These are phyloP conservation scores for Verticillium longisporum DNA, from an alignment of 2,329 filamentous ascomycete genomes.

Conservation along the genomic window DNA sequence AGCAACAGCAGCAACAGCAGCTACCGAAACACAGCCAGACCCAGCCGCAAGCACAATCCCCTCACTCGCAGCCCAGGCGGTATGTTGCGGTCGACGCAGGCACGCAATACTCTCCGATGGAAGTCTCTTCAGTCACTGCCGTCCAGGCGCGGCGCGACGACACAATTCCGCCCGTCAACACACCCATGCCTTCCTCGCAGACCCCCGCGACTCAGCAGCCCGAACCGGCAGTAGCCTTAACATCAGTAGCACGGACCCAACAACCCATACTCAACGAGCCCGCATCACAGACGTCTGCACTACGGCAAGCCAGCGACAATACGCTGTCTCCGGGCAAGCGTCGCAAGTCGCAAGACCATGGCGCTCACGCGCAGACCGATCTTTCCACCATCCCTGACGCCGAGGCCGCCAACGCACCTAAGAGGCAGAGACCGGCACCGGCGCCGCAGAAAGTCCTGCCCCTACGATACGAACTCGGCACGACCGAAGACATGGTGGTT, in stretches of 20 bases:
- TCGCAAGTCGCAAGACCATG: conserved; percentile 34
- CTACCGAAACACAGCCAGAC: conserved; percentile 11
- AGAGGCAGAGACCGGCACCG: conserved; percentile 45
- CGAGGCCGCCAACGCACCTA: conserved; percentile 27
- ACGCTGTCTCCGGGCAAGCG: conserved; percentile 32
- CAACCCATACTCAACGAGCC: conserved; percentile 1
- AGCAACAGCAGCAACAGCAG: conserved; percentile 15
- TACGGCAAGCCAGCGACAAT: conserved; percentile 6
- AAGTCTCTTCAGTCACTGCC: conserved; percentile 18
- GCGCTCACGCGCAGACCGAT: conserved; percentile 1
- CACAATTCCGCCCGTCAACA: background rate
- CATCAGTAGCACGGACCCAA: background rate
- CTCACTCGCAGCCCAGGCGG: conserved; percentile 22
- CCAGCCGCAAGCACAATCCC: conserved; percentile 10
- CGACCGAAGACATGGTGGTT: conserved; percentile 79
- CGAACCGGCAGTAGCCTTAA: background rate
- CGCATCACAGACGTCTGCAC: background rate
- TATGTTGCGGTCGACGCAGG: conserved; percentile 41
- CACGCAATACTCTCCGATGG: conserved; percentile 43
- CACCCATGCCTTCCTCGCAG: background rate
- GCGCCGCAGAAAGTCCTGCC: conserved; percentile 56
- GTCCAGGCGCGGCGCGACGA: conserved; percentile 20
- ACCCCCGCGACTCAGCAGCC: conserved; percentile 9
- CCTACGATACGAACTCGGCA: conserved; percentile 70
- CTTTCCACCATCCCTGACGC: conserved; percentile 11